These are phyloP conservation scores for Terfezia claveryi DNA, from an alignment of 495 filamentous ascomycete species.

Conservation along the genomic window DNA sequence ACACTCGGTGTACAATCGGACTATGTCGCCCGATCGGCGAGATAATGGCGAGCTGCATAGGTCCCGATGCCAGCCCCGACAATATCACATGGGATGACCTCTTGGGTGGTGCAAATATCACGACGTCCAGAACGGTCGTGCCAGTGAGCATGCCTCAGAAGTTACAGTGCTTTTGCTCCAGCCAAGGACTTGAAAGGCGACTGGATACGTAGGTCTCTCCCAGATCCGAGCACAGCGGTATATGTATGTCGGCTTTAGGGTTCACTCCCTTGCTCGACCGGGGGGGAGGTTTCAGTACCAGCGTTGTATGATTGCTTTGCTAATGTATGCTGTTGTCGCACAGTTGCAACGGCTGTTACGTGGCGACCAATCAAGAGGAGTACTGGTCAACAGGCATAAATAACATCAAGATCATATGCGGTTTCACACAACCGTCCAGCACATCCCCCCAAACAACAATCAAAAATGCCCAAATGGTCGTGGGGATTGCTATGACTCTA, in stretches of 20 bases:
- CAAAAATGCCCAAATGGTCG: too few species aligned
- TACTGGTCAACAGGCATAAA: neutral
- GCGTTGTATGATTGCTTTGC: neutral
- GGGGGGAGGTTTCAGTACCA: neutral
- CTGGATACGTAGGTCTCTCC: neutral
- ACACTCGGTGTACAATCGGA: neutral
- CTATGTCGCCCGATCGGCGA: neutral
- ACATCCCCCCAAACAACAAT: neutral
- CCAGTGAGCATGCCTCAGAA: neutral
- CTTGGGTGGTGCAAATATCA: neutral
- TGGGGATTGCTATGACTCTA: too few species aligned
- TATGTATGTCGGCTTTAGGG: neutral
- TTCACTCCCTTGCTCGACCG: neutral
- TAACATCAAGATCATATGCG: neutral
- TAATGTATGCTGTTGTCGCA: neutral
- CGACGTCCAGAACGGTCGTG: neutral
- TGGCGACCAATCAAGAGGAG: neutral
- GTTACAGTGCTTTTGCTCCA: neutral
- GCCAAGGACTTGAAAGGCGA: neutral
- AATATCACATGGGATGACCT: neutral
- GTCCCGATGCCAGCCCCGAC: neutral
- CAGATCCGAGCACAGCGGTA: neutral
- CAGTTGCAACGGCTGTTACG: neutral
- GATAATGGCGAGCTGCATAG: neutral
- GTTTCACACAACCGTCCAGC: neutral